phyloP scores from a whole-genome alignment of 345 rosid genomes.

The Salix dunnii region DNA sequence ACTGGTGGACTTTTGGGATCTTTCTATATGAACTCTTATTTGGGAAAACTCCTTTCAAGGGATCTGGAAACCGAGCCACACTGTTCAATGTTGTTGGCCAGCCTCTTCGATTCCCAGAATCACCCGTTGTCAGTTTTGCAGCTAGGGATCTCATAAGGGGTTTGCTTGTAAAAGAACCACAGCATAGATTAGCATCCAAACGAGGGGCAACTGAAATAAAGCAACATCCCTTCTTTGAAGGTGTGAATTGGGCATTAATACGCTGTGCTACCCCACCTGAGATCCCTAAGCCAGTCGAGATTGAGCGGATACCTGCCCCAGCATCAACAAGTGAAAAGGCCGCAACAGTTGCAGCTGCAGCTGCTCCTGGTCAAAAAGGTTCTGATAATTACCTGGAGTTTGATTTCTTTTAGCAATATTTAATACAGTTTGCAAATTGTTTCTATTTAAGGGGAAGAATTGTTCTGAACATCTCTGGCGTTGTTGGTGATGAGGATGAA shows the following conservation, averaged over 20 bases:
- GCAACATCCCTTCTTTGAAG: constrained; percentile 91
- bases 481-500: constrained; percentile 33
- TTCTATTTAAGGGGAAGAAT: constrained; percentile 38
- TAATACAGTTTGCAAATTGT: constrained; percentile 23
- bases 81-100: constrained; percentile 88
- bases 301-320: constrained; percentile 45
- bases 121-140: constrained; percentile 75
- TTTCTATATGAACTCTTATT: constrained; percentile 78
- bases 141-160: constrained; percentile 80
- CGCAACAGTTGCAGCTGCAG: constrained; percentile 25
- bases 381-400: constrained; percentile 82
- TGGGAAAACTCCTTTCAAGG: constrained; percentile 92
- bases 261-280: constrained; percentile 88
- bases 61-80: constrained; percentile 81
- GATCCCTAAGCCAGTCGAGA: constrained; percentile 73
- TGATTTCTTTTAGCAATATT: constrained; percentile 72
- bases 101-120: constrained; percentile 80
- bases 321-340: constrained; percentile 49
- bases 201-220: constrained; percentile 91
- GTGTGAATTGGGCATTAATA: constrained; percentile 89
- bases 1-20: constrained; percentile 96
- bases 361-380: constrained; percentile 51
- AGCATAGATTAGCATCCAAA: constrained; percentile 73
- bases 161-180: constrained; percentile 81
- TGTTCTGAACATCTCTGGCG: constrained; percentile 33